Evolutionary conservation across 1,284 basidiomycete genomes (phyloP).

Genomic region (Amylostereum chailletii): DNA sequence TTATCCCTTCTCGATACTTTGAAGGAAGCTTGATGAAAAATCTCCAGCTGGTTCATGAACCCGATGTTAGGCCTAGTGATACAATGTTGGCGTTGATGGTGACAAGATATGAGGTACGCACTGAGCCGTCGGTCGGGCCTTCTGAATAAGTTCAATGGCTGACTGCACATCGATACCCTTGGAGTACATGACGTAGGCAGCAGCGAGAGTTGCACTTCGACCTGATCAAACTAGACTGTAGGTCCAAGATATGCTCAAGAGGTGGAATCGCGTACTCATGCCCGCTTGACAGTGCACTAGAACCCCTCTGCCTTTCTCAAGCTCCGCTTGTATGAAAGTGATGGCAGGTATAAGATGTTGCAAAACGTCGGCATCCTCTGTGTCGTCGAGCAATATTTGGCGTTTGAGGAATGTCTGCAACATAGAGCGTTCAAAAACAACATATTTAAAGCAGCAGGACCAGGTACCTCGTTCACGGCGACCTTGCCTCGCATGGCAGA

Average conservation of each 20-base stretch:
- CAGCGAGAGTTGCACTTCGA: slow-evolving; percentile 72
- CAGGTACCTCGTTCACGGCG: slow-evolving; percentile 51
- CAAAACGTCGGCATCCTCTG: slow-evolving; percentile 64
- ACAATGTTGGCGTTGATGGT: not conserved
- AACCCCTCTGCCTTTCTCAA: slow-evolving; percentile 67
- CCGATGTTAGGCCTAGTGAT: slow-evolving; percentile 64
- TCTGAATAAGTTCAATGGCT: slow-evolving; percentile 61
- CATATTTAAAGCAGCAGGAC: not conserved
- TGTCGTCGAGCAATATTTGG: slow-evolving; percentile 69
- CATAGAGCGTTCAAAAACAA: slow-evolving; percentile 3
- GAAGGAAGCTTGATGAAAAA: slow-evolving; percentile 68
- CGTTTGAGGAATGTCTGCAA: slow-evolving; percentile 58
- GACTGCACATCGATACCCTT: slow-evolving; percentile 52
- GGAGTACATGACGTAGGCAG: slow-evolving; percentile 80
- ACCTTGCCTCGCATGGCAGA: slow-evolving; percentile 65
- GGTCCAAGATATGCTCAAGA: not conserved
- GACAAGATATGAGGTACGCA: slow-evolving; percentile 28
- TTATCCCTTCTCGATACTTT: slow-evolving; percentile 65
- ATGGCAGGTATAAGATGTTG: slow-evolving; percentile 70
- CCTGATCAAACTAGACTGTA: slow-evolving; percentile 31
- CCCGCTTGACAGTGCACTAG: slow-evolving; percentile 85
- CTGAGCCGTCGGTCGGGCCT: slow-evolving; percentile 61
- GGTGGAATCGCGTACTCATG: slow-evolving; percentile 50
- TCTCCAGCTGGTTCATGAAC: slow-evolving; percentile 69
- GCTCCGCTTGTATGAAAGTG: slow-evolving; percentile 70